Base-by-base conservation (phyloP, 192 early-diverging fungal species). In the Mortierella alpina region DNA sequence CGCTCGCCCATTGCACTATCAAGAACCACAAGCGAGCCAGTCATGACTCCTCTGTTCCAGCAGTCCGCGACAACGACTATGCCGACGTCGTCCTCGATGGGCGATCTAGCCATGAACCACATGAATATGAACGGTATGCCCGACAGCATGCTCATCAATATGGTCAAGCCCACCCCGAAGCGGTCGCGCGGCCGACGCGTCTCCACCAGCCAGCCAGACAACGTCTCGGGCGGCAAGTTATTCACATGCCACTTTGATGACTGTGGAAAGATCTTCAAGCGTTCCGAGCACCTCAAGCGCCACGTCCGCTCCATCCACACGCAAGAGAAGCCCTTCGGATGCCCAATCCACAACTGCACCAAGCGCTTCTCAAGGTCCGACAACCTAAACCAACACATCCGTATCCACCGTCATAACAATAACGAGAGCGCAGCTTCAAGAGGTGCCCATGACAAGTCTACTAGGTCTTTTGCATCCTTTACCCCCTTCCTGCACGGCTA, bases 261-360 rank as follows among this genome's bases (percentile, higher is more conserved):
- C 13, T 90, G 89, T 55, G 89, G 89, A 13, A 87, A 88, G 63
- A 82, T 90, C 46, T 90, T 90, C 53, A 90, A 90, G 69, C 51
- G 89, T 12, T 90, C 89, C 20, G 89, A 90, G 52, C 89, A 90
- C 50, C 59, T 90, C 15, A 90, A 90, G 68, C 72, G 89, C 55
- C 89, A 90, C 45, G 82, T 87, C 50, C 83, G 89, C 44, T 88
- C 87, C 40, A 90, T 90, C 52, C 89, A 90, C 51, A 90, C 89
- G 0, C 75, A 85, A 5, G 89, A 90, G 53, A 86, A 88, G 71
- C 89, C 88, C 0, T 89, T 86, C 51, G 72, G 72, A 44, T 89
- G 88, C 59, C 83, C 88, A 17, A 84, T 84, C 60, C 82, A 83
- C 22, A 84, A 77, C 64, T 89, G 88, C 55, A 72, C 84, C 14